phyloP scores from a whole-genome alignment of 352 stramenopile species.

The Globisporangium nagaii region DNA sequence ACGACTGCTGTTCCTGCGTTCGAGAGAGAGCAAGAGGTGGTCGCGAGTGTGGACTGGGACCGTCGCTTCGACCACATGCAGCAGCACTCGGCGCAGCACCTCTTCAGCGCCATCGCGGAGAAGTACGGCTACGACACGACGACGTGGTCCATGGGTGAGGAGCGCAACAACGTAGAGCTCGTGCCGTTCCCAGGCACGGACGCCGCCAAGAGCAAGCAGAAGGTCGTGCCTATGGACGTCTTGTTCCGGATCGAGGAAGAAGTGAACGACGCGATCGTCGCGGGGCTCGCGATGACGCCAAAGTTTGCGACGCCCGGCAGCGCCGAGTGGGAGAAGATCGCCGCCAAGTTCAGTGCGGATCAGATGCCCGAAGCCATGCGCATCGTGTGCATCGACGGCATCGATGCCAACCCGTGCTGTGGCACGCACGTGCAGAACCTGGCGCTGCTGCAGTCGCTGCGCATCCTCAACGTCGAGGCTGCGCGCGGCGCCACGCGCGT shows the following conservation, averaged over 20 bases:
- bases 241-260: conserved; percentile 58
- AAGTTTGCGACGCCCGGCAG: conserved; percentile 50
- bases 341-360: conserved; percentile 47
- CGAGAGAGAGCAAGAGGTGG: conserved; percentile 38
- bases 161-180: conserved; percentile 79
- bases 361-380: conserved; percentile 67
- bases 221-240: conserved; percentile 25
- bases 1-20: conserved; percentile 25
- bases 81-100: conserved; percentile 87
- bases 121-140: conserved; percentile 68
- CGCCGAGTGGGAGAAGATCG: conserved; percentile 48
- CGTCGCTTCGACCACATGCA: conserved; percentile 87
- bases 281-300: conserved; percentile 46
- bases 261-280: conserved; percentile 74
- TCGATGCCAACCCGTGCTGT: conserved; percentile 87
- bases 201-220: conserved; percentile 17
- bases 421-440: conserved; percentile 81
- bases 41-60: conserved; percentile 61
- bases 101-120: conserved; percentile 82
- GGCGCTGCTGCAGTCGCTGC: conserved; percentile 52
- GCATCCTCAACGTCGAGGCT: conserved; percentile 69
- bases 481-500: conserved; percentile 58
- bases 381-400: conserved; percentile 74
- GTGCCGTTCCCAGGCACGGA: conserved; percentile 25
- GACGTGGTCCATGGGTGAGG: conserved; percentile 69